Evolutionary conservation across 148 eudicot genomes (phyloP).

Genomic region (Camellia japonica): DNA sequence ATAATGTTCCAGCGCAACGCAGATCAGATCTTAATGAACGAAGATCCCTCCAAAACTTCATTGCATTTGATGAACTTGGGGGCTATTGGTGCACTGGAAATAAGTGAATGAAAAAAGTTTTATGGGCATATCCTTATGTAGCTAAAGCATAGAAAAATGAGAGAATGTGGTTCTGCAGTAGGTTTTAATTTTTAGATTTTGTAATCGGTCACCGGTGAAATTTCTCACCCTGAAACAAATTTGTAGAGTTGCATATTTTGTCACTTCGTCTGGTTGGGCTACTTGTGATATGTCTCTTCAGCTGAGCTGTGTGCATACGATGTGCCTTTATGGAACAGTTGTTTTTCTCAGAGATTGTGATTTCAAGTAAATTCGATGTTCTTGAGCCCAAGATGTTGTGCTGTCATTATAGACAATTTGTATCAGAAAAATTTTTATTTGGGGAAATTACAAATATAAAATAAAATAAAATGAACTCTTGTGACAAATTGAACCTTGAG

Average conservation of each 20-base stretch:
- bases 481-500: too few relatives aligned
- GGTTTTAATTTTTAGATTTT: conserved; percentile 10
- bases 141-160: background rate
- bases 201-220: background rate
- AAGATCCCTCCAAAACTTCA: background rate
- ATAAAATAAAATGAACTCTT: too few relatives aligned
- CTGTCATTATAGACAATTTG: too few relatives aligned
- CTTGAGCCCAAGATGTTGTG: background rate
- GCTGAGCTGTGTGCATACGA: background rate
- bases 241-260: background rate
- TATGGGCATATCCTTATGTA: background rate
- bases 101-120: too few relatives aligned
- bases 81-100: background rate
- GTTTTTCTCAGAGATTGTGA: background rate
- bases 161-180: background rate
- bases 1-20: background rate
- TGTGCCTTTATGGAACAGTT: background rate
- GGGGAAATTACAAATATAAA: too few relatives aligned
- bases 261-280: background rate
- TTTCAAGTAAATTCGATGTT: background rate
- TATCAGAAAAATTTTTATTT: too few relatives aligned
- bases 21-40: background rate
- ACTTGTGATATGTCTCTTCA: conserved; percentile 5
- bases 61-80: background rate
- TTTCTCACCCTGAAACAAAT: background rate